Evolutionary conservation across 805 yeast species (phyloP).

Genomic region (Candida sphagnicola): DNA sequence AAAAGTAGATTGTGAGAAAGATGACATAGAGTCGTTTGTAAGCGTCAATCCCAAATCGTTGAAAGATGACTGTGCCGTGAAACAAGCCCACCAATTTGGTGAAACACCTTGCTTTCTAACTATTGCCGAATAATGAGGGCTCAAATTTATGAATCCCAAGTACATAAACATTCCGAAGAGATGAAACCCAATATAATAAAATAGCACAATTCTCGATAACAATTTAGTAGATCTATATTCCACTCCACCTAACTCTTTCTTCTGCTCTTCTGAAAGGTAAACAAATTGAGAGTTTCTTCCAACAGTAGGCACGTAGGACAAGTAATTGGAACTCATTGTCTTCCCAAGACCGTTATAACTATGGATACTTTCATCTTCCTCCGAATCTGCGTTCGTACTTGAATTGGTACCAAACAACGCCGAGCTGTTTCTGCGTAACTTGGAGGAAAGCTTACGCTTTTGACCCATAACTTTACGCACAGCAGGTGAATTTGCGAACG

Average conservation of each 20-base stretch:
- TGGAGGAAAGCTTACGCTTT: slow-evolving; percentile 1
- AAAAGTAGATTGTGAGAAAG: slow-evolving; percentile 63
- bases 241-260: slow-evolving; percentile 94
- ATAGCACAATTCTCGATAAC: slow-evolving; percentile 57
- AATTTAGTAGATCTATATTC: slow-evolving; percentile 88
- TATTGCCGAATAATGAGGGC: slow-evolving; percentile 36
- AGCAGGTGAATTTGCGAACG: slow-evolving; percentile 39
- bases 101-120: slow-evolving; percentile 57
- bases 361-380: slow-evolving; percentile 9
- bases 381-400: slow-evolving; percentile 5
- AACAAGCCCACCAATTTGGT: slow-evolving; percentile 93
- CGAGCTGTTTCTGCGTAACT: slow-evolving; percentile 1
- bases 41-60: slow-evolving; percentile 83
- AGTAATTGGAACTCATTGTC: slow-evolving; percentile 56
- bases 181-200: slow-evolving; percentile 77
- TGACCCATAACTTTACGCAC: slow-evolving; percentile 36
- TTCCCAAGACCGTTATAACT: slow-evolving; percentile 5
- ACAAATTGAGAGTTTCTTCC: slow-evolving; percentile 94
- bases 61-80: slow-evolving; percentile 74
- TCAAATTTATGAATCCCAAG: slow-evolving; percentile 57
- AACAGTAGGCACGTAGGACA: slow-evolving; percentile 87
- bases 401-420: slow-evolving; percentile 1
- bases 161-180: slow-evolving; percentile 48
- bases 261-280: slow-evolving; percentile 74
- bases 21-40: slow-evolving; percentile 74